Percentiles rank a stretch among this genome's conserved stretches.
Conservation (phyloP, 2,329 filamentous ascomycete species). For the Fusarium avenaceum region DNA sequence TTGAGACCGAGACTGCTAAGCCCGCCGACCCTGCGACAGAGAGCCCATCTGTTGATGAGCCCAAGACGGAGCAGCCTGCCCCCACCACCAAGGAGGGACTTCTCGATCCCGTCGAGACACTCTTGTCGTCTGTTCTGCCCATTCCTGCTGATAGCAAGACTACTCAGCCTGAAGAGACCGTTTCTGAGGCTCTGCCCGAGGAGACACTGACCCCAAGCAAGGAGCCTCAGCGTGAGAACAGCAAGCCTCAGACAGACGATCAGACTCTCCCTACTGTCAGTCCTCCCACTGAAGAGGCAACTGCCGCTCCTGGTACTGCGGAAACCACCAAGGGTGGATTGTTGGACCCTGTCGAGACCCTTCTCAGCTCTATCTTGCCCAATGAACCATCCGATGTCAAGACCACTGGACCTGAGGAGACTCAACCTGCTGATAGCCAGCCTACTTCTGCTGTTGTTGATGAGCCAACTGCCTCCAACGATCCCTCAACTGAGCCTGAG, state of each 20-base stretch:
- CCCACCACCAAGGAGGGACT: conserved; percentile 31
- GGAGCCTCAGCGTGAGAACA: conserved; percentile 34
- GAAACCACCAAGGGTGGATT: conserved; percentile 37
- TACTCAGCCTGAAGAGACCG: conserved; percentile 26
- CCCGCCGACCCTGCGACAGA: conserved; percentile 23
- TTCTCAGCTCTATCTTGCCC: conserved; percentile 40
- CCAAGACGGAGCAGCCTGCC: conserved; percentile 19
- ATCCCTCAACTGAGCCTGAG: conserved; percentile 28
- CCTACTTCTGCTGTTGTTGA: conserved; percentile 23
- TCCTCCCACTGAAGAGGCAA: conserved; percentile 20
- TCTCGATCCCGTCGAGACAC: conserved; percentile 41
- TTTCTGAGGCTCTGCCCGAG: conserved; percentile 19
- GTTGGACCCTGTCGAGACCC: conserved; percentile 44
- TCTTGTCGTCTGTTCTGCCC: conserved; percentile 34
- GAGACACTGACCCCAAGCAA: conserved; percentile 27
- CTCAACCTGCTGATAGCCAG: conserved; percentile 12
- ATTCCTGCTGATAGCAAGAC: conserved; percentile 29
- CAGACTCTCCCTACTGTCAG: conserved; percentile 30
- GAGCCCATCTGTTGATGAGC: conserved; percentile 4
- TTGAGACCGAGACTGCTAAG: conserved; percentile 23
- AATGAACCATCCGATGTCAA: conserved; percentile 17
- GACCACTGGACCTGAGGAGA: conserved; percentile 22
- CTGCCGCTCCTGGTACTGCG: conserved; percentile 22
- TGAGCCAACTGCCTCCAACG: conserved; percentile 27
- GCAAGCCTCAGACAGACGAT: conserved; percentile 16